Base-by-base conservation (phyloP, 441 rosid genomes). In the Syzygium malaccense region DNA sequence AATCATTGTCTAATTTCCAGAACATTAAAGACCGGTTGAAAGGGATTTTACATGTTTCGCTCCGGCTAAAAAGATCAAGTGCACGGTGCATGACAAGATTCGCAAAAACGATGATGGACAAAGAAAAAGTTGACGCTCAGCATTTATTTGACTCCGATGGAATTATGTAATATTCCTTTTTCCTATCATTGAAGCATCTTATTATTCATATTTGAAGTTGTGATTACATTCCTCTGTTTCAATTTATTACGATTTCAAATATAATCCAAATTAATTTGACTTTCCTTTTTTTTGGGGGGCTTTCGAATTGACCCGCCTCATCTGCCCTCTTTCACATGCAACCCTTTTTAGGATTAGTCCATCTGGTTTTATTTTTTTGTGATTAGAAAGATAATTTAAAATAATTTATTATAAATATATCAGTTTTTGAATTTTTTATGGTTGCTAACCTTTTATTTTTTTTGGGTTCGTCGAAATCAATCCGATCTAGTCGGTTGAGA, bases 321-420 rank as follows among this genome's bases (percentile, higher is more conserved):
- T 18, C 6, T 32, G 2, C 0, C 41, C 3, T 17, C 2, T 23
- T 66, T 32, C 13, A 3, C 3, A 66, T 2, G 41, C 4, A 33
- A 62, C 10, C 2, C 10, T 62, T 49, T 49, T n/a, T 62, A 3
- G 33, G 14, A n/a, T 14, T 6, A 14, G 14, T 62, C 33, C 33
- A 62, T 7, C 19, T 49, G 3, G 4, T 49, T 49, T 45, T 7
- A 45, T 45, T 45, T 45, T 45, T 45, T 45, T 45, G 48, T 45
- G 10, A 7, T 45, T 45, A 45, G 2, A 45, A 45, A 45, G 48
- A 45, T 45, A 45, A 45, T 45, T 45, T 45, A 1, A 45, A 45
- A 45, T 45, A 45, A 45, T 45, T 45, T 45, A 45, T 45, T 7
- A 45, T 45, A 7, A 45, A 45, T 45, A 7, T 45, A 45, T 45